Evolutionary conservation across 495 filamentous ascomycete species (phyloP), one percentile per base, ranked within the genome.

Genomic region (Lasiosphaeria hispida): DNA sequence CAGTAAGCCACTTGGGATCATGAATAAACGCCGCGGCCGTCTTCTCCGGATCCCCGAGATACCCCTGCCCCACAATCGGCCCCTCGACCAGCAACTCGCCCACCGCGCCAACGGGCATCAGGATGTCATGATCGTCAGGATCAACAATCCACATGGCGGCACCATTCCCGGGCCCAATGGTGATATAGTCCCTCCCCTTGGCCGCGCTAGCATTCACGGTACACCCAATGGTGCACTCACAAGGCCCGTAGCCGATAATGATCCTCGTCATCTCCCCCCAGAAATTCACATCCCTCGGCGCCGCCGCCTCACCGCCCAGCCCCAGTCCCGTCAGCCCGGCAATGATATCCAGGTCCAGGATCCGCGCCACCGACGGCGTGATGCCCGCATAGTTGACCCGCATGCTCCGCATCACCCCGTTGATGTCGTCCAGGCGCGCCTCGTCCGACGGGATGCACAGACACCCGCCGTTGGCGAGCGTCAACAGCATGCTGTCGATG

Each of bases 181-280:
- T 54, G 41, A 63, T 59, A 38, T 60, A 60, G 39, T 64, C 72
- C 64, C 23, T 68, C 60, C 73, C 77, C 1, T 69, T 75, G 3
- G 75, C 73, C 15, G 73, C 69, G 53, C 67, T 73, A 56, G 69
- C 72, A 44, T 79, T 79, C 10, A 76, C 60, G 5, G 75, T 79
- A 43, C 75, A 80, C 60, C 74, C 47, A 68, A 70, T 33, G 13
- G 79, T 75, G 48, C 77, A 78, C 58, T 85, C 82, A 1, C 73
- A 77, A 0, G 81, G 81, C 1, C 82, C 82, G 48, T 84, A 84
- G 5, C 74, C 75, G 34, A 82, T 81, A 53, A 83, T 72, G 0
- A 83, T 67, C 11, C 69, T 65, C 0, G 80, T 67, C 10, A 40
- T 36, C 14, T 60, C 41, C 34, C 61, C 63, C 64, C 64, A 63